Evolutionary conservation across 768 basidiomycete species (phyloP), one percentile per base, ranked within the genome.

Genomic region (Lactarius pseudohatsudake): DNA sequence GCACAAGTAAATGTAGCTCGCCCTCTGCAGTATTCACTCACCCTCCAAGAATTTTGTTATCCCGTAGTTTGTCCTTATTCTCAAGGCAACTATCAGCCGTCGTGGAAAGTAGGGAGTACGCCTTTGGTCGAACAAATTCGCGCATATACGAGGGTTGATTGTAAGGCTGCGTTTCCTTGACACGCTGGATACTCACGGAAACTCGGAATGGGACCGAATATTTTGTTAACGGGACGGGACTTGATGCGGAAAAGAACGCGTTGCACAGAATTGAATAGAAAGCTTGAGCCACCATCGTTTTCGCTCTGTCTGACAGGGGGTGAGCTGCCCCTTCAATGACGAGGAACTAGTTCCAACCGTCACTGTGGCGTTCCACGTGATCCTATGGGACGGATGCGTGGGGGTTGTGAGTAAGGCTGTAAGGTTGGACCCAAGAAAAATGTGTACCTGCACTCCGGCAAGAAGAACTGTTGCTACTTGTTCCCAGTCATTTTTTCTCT

Each of bases 41-140:
- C 69, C 66, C 64, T 58, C 69, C 69, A 4, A 69, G 62, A 15
- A 64, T 11, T 43, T 58, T 64, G 28, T 30, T 36, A 43, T 68
- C 66, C 26, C 69, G 57, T 32, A 69, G 66, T 41, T 68, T 69
- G 26, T 59, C 59, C 43, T 69, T 67, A 61, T 69, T 69, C 43
- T 62, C 65, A 57, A 28, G 26, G 36, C 68, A 69, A 13, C 40
- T 57, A 54, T 69, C 65, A 18, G 68, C 65, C 20, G 68, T 69
- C 65, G 61, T 58, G 30, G 68, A 58, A 34, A 69, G 68, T 34
- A 69, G 43, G 40, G 65, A 55, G 54, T 69, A 69, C 34, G 26
- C 68, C 68, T 66, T 56, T 6, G 1, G 26, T 56, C n/a, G 20
- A 41, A 59, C 7, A 36, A 56, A 36, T 43, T 58, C 34, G 47